Evolutionary conservation across 805 yeast species (phyloP), one percentile per base, ranked within the genome.

Genomic region (Metschnikowia lunata): DNA sequence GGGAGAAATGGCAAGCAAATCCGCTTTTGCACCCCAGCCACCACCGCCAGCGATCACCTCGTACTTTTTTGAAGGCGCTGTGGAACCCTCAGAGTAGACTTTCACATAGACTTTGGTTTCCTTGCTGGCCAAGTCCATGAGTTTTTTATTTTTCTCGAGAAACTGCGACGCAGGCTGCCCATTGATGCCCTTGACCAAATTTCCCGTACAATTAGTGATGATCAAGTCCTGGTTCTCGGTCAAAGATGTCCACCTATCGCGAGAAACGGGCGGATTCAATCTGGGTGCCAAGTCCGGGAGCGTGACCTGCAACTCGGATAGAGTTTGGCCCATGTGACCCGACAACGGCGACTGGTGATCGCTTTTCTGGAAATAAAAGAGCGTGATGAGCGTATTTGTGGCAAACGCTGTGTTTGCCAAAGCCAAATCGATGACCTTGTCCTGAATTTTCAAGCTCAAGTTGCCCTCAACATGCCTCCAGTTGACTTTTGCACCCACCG

Each of bases 21-120:
- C 77, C 2, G 85, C 80, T 44, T 83, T 76, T 27, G 81, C 78
- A 1, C 88, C 86, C 88, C 88, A 83, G 2, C 83, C 81, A 2
- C 88, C 84, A 2, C 89, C 89, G 4, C 89, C 89, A 6, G 87
- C 89, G 30, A 80, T 69, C 15, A 83, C 80, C 55, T 77, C 75
- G 58, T 65, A 75, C 42, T 72, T 64, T 42, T 33, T 12, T 18
- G 23, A 5, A 5, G 23, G 23, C 23, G 23, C 23, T 9, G 15
- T 8, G 10, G 37, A 14, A 14, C 23, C 34, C 33, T 35, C 47
- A 26, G 54, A 46, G 42, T 49, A 51, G 11, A 71, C 30, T 45
- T 65, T 66, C 7, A 66, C 73, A 46, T 59, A 71, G 1, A 73
- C 72, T 47, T 67, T 62, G 6, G 76, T 69, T 18, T 72, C 76